Evolutionary conservation across 164 flowering plant species (phyloP), one percentile per base, ranked within the genome.

Genomic region (Platanus orientalis): DNA sequence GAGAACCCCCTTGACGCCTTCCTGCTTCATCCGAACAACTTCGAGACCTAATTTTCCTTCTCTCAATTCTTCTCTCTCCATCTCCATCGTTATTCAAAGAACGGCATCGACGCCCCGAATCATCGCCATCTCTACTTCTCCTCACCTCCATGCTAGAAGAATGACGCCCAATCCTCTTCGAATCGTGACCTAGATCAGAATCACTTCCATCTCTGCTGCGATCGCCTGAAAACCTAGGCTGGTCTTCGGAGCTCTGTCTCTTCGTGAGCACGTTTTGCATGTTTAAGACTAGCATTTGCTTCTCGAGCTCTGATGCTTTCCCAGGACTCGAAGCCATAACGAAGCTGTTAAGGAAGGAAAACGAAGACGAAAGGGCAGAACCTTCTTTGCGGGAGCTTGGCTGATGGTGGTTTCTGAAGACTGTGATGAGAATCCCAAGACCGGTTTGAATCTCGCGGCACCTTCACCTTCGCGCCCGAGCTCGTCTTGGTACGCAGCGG

Each of bases 401-500:
- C 61, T 27, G 44, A 16, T 25, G 60, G 60, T 42, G 23, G 71
- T 5, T 40, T 71, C 32, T 45, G 86, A 67, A 44, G 67, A 61
- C 26, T 24, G 57, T 6, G 80, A 59, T 45, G 86, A 71, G 78
- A 87, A 94, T 20, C 98, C 97, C 23, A 94, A 84, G 29, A 97
- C 98, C 69, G 86, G 97, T 65, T 94, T 94, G 80, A 87, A 94
- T 23, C 83, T 67, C 21, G 98, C 97, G 42, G 98, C 97, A 39
- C 89, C 96, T 69, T 74, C 84, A 52, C 98, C 98, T 68, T 79
- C 86, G 14, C 95, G 91, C 3, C 90, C 83, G 28, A 94, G 81
- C 74, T 94, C 98, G 57, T 94, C 93, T 84, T 89, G 91, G 78
- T 87, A 87, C 6, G 96, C 96, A 19, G 92, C 92, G 0, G 94